Evolutionary conservation across 2,329 filamentous ascomycete genomes (phyloP).

Genomic region (Sporothrix pseudoabietina): DNA sequence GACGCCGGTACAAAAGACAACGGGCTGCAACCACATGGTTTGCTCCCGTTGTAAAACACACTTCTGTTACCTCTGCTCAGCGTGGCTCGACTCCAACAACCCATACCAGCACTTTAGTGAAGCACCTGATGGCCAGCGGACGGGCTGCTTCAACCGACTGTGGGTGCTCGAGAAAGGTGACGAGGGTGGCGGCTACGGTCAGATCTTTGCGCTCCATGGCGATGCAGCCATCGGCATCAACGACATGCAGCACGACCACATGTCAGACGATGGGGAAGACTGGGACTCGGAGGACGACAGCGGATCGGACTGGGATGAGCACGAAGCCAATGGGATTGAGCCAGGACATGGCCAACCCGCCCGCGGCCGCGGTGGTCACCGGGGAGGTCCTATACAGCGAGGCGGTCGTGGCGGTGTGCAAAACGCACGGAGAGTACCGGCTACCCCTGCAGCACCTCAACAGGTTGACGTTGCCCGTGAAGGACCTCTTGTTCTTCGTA

Average conservation of each 20-base stretch:
- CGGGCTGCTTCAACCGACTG: conserved; percentile 77
- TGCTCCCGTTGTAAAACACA: conserved; percentile 88
- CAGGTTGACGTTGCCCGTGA: conserved; percentile 55
- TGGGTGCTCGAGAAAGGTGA: conserved; percentile 91
- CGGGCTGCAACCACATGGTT: conserved; percentile 96
- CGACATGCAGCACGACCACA: conserved; percentile 37
- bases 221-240: conserved; percentile 37
- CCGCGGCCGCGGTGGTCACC: conserved; percentile 7
- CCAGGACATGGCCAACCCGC: neutral
- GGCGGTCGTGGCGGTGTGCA: neutral
- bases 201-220: conserved; percentile 43
- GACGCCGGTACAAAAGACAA: conserved; percentile 82
- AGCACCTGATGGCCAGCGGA: conserved; percentile 52
- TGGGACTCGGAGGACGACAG: neutral
- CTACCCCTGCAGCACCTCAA: neutral
- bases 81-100: conserved; percentile 79
- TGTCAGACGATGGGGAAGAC: conserved; percentile 32
- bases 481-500: conserved; percentile 59
- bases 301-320: neutral
- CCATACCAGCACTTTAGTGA: conserved; percentile 90
- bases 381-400: neutral
- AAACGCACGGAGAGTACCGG: neutral
- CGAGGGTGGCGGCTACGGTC: conserved; percentile 54
- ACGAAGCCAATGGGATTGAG: neutral
- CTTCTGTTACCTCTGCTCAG: conserved; percentile 91